Conservation (phyloP, 208 protist species). For the Wallacemonas collosoma region DNA sequence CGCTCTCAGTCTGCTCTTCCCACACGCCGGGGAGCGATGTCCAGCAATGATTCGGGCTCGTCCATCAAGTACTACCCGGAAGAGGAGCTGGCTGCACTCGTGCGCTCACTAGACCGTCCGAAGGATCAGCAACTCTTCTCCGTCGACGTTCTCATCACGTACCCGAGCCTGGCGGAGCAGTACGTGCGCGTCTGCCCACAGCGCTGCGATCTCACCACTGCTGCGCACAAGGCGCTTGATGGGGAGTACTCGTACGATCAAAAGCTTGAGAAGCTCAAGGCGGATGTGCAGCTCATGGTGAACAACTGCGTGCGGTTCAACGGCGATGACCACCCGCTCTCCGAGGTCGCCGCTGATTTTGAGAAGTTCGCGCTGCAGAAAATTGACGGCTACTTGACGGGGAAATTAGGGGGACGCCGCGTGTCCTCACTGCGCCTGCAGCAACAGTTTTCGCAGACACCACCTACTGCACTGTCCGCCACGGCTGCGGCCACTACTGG, state of each 20-base stretch:
- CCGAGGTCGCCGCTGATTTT: constrained; percentile 59
- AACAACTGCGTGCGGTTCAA: constrained; percentile 88
- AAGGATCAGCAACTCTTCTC: constrained; percentile 81
- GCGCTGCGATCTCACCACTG: constrained; percentile 78
- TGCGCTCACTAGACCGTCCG: constrained; percentile 68
- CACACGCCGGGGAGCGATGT: too few relatives aligned
- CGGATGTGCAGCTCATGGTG: constrained; percentile 82
- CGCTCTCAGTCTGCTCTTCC: too few relatives aligned
- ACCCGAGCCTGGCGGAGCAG: constrained; percentile 70
- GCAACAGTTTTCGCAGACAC: constrained; percentile 13
- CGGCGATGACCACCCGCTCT: constrained; percentile 49
- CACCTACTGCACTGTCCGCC: background rate
- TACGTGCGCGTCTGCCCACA: constrained; percentile 78
- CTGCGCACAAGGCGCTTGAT: constrained; percentile 52
- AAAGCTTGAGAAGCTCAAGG: constrained; percentile 48
- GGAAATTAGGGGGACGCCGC: constrained; percentile 67
- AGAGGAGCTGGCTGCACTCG: constrained; percentile 63
- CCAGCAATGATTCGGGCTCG: background rate
- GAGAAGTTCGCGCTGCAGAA: constrained; percentile 62
- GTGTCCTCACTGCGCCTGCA: constrained; percentile 60
- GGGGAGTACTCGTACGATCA: constrained; percentile 68
- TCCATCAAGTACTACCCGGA: constrained; percentile 47
- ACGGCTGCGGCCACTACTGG: background rate
- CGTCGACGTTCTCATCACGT: constrained; percentile 69
- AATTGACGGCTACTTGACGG: constrained; percentile 57